These are phyloP conservation scores for Lojkania enalia DNA, from an alignment of 2,329 filamentous ascomycete species.

Conservation along the genomic window DNA sequence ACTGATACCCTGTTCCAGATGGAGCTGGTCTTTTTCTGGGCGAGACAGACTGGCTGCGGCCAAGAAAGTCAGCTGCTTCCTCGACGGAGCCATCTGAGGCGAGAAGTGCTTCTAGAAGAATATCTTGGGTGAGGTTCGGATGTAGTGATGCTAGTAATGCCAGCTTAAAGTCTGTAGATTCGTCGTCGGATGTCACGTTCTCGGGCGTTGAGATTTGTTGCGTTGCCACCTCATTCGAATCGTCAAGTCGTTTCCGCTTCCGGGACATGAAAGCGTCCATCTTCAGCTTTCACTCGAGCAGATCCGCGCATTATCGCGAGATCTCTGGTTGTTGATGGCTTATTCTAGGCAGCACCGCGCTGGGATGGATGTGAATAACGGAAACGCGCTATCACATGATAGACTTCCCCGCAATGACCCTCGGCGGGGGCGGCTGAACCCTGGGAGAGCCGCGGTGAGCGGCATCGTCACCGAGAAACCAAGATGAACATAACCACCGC, in stretches of 20 bases:
- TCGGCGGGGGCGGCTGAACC: no score
- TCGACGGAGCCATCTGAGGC: slow-evolving; percentile 77
- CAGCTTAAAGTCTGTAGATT: slow-evolving; percentile 88
- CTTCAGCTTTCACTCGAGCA: background rate
- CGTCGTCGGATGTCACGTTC: slow-evolving; percentile 55
- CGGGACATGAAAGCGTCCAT: slow-evolving; percentile 47
- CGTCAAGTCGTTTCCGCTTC: slow-evolving; percentile 37
- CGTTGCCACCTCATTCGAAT: slow-evolving; percentile 2
- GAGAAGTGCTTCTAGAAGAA: slow-evolving; percentile 77
- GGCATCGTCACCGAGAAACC: no score
- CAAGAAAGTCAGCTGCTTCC: slow-evolving; percentile 62
- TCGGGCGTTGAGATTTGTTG: background rate
- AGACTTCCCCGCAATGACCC: no score
- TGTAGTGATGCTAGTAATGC: slow-evolving; percentile 80
- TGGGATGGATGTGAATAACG: no score
- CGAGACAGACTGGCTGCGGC: slow-evolving; percentile 31
- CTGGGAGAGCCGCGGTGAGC: no score
- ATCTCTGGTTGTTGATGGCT: no score
- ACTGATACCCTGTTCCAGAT: slow-evolving; percentile 47
- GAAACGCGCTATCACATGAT: slow-evolving; percentile 1
- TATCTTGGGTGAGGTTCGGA: slow-evolving; percentile 64
- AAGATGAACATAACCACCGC: no score
- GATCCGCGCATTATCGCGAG: background rate
- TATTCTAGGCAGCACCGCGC: no score
- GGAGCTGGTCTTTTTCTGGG: slow-evolving; percentile 36